Base-by-base conservation (phyloP, 2,329 filamentous ascomycete species). In the Pyricularia pennisetigena region DNA sequence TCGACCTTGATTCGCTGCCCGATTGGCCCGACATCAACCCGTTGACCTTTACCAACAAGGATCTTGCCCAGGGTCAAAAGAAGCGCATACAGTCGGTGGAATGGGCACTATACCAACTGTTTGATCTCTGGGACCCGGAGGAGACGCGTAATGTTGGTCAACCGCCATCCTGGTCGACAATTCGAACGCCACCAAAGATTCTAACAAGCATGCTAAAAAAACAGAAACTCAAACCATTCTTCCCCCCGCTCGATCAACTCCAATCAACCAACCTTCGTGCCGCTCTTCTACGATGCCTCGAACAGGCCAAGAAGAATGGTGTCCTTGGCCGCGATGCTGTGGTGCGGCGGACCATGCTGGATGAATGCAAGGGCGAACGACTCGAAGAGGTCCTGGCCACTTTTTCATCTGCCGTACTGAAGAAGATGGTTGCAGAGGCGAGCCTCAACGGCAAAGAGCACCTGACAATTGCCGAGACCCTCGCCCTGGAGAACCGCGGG, bases 311-410 rank as follows among this genome's bases (percentile, higher is more conserved):
- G 81, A 97, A 96, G 80, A 92, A 88, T 79, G 94, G 93, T 32
- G 82, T 90, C 0, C 82, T 98, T 9, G 92, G 93, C 3, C 85
- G 92, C 66, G 93, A 97, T 74, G 86, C 86, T 0, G 86, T 96
- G 0, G 80, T 98, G 35, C 88, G 95, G 67, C 97, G 97, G 81
- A 97, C 93, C 0, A 97, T 97, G 92, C 82, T 99, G 67, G 95
- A 99, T 75, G 94, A 99, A 73, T 99, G 95, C 79, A 94, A 91
- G 72, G 94, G 94, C 6, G 93, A 97, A 68, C 89, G 92, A 71
- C 86, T 98, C 68, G 93, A 94, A 75, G 95, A 99, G 75, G 81
- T 97, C 1, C 83, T 98, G 30, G 88, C 92, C 3, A 83, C 88
- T 0, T 96, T 99, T 74, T 97, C 94, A 1, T 91, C 91, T 16